A percentile compares a stretch with the other conserved stretches of the same genome.
Conservation (phyloP, 1,139 yeast genomes). For the Protomyces arabidopsidicola region DNA sequence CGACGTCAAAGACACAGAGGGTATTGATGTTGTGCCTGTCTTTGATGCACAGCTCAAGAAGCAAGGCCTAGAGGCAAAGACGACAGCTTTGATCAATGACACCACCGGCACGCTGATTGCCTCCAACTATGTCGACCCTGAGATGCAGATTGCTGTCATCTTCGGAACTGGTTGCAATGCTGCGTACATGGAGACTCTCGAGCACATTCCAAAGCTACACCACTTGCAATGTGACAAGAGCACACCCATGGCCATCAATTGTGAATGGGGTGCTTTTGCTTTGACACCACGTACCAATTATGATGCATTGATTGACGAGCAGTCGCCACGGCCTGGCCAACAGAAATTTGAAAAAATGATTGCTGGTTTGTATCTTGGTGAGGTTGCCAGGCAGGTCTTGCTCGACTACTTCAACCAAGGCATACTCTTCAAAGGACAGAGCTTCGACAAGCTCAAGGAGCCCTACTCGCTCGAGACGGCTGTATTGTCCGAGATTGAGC, state of each 20-base stretch:
- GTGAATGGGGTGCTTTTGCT: constrained; percentile 85
- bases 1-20: constrained; percentile 90
- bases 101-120: constrained; percentile 97
- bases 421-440: constrained; percentile 64
- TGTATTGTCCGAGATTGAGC: constrained; percentile 78
- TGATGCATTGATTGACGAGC: constrained; percentile 71
- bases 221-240: constrained; percentile 64
- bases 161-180: constrained; percentile 95
- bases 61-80: constrained; percentile 65
- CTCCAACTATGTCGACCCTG: constrained; percentile 83
- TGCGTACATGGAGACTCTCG: constrained; percentile 80
- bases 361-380: constrained; percentile 94
- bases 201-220: constrained; percentile 74
- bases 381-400: constrained; percentile 74
- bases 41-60: constrained; percentile 68
- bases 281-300: constrained; percentile 79
- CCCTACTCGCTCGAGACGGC: constrained; percentile 83
- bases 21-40: constrained; percentile 89
- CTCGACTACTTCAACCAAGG: constrained; percentile 66
- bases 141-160: constrained; percentile 88
- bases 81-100: constrained; percentile 90
- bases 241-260: constrained; percentile 89
- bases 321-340: constrained; percentile 94
- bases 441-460: constrained; percentile 53
- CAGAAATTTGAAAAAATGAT: constrained; percentile 97